Evolutionary conservation across 1,284 basidiomycete genomes (phyloP).

Genomic region (Microstroma glucosiphilum): DNA sequence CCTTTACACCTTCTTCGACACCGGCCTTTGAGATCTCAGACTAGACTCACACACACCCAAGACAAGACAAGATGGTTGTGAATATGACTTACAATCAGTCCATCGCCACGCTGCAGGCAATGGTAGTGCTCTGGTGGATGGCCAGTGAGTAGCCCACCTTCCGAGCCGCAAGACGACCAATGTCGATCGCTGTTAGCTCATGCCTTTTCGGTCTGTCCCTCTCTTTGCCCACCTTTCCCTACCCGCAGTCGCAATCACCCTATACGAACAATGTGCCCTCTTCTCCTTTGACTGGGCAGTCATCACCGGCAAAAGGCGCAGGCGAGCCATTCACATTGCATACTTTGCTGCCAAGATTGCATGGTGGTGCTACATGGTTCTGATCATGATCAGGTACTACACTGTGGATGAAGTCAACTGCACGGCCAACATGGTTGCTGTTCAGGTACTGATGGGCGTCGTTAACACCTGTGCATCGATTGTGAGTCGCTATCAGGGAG

Average conservation of each 20-base stretch:
- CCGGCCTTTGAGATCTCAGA: too few species aligned
- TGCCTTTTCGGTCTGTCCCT: not conserved
- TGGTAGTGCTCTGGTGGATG: too few species aligned
- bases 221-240: not conserved
- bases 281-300: constrained; percentile 12
- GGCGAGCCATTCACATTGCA: constrained; percentile 12
- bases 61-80: too few species aligned
- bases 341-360: constrained; percentile 17
- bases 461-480: constrained; percentile 10
- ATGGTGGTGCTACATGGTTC: constrained; percentile 10
- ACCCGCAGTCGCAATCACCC: constrained; percentile 4
- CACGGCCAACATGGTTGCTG: constrained; percentile 4
- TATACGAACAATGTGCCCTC: constrained; percentile 7
- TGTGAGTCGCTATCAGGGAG: too few species aligned
- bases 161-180: too few species aligned
- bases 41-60: too few species aligned
- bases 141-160: too few species aligned
- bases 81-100: too few species aligned
- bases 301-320: constrained; percentile 10
- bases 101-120: too few species aligned
- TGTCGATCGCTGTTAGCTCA: too few species aligned
- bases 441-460: constrained; percentile 16
- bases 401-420: constrained; percentile 11
- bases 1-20: too few species aligned
- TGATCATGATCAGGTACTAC: constrained; percentile 9